A percentile compares a stretch with the other conserved stretches of the same genome.
phyloP scores from a whole-genome alignment of 768 basidiomycete species.

The Lactifluus rugatus region DNA sequence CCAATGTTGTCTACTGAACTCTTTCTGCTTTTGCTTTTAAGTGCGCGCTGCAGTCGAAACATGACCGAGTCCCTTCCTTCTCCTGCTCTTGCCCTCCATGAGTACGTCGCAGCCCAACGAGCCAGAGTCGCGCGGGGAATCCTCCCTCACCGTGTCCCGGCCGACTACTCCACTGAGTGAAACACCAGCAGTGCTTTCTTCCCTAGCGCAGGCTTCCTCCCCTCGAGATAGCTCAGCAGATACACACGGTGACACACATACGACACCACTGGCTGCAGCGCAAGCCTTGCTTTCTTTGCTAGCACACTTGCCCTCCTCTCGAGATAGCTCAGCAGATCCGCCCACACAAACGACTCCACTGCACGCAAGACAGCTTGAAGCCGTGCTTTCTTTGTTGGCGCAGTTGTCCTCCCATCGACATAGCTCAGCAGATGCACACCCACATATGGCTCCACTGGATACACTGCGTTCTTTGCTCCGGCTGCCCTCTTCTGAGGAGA shows the following conservation, averaged over 20 bases:
- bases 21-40: neutral
- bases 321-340: too few relatives aligned
- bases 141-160: neutral
- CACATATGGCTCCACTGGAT: neutral
- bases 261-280: neutral
- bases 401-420: neutral
- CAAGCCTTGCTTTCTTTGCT: neutral
- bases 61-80: neutral
- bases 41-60: neutral
- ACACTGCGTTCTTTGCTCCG: neutral
- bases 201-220: too few relatives aligned
- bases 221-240: too few relatives aligned
- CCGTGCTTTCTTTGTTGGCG: neutral
- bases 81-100: neutral
- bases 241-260: too few relatives aligned
- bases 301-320: neutral
- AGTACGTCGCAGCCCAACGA: neutral
- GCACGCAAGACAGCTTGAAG: neutral
- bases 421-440: neutral
- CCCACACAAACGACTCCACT: too few relatives aligned
- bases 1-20: too few relatives aligned
- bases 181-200: too few relatives aligned
- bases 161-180: too few relatives aligned
- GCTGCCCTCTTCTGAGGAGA: neutral
- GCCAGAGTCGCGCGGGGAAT: neutral